Base-by-base conservation (phyloP, 2,329 filamentous ascomycete species). In the Sporothrix variecibatus region DNA sequence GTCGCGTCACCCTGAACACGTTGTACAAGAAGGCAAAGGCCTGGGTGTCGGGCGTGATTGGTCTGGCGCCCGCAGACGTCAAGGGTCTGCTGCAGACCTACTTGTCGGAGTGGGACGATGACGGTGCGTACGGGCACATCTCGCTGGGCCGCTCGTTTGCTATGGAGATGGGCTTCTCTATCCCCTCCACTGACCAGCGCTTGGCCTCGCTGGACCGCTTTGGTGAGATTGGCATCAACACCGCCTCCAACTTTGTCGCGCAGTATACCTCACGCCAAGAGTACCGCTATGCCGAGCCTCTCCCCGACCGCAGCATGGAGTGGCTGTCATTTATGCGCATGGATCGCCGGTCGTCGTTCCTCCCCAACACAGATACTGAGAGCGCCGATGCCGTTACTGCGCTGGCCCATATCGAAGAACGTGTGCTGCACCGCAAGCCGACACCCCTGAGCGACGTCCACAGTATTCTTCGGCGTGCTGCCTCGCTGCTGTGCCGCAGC, bases 221-320 rank as follows among this genome's bases (percentile, higher is more conserved):
- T 76, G 91, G 92, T 23, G 90, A 92, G 67, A 89, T 90, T 72
- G 90, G 90, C 76, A 92, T 98, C 81, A 97, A 98, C 81, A 94
- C 95, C 12, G 94, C 94, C 0, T 98, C 96, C 2, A 95, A 98
- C 81, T 97, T 99, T 79, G 90, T 99, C 80, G 94, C 96, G 1
- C 95, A 99, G 80, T 99, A 99, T 81, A 98, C 95, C 3, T 97
- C 94, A 34, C 92, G 96, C 51, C 97, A 99, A 81, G 95, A 97
- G 80, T 99, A 99, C 82, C 91, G 95, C 73, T 95, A 95, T 80
- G 90, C 94, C 12, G 94, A 97, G 80, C 88, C 90, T 2, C 84
- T 93, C 51, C 90, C 91, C 1, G 91, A 92, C 74, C 89, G 91
- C 75, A 90, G 91, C 75, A 86, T 87, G 75, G 90, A 92, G 79